Base-by-base conservation (phyloP, 2,329 filamentous ascomycete species). In the Aspergillus fructus region DNA sequence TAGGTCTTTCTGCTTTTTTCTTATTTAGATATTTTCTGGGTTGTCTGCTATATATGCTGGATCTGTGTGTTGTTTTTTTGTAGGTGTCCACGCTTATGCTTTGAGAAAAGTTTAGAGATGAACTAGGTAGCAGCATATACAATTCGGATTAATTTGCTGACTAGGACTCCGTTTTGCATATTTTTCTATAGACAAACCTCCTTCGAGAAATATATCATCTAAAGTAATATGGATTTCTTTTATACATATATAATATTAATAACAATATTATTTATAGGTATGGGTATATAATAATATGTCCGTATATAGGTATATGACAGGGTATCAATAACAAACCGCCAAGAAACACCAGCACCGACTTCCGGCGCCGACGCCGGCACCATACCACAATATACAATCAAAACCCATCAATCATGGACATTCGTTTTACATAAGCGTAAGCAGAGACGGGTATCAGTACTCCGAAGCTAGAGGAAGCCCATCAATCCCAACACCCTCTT, bases 401-500 rank as follows among this genome's bases (percentile, higher is more conserved):
- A 9, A 9, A 2, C 40, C n/a, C 19, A 17, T 11, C 17, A n/a
- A 17, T n/a, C 17, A 17, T 19, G n/a, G 40, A 13, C 40, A 42
- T 9, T 21, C 40, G 9, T 30, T 30, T 9, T 1, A 30, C 27
- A 30, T 30, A 9, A 30, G 27, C 9, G 27, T n/a, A 37, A 15
- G 13, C 34, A 37, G 6, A 13, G 6, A n/a, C 21, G 11, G 23
- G 6, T 3, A 15, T 8, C 17, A 43, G 12, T 13, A 21, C 41
- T 23, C 17, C 30, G 33, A 50, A 50, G 17, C 51, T n/a, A 45
- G 30, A 12, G 19, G 6, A 40, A 19, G 47, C 34, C 56, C 61
- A 11, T 87, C 84, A 59, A 87, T 62, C 2, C 92, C 91, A 64
- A 96, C 89, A 0, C 91, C 89, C 71, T 87, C 89, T 59, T 76